Evolutionary conservation across 1,139 yeast species (phyloP), one percentile per base, ranked within the genome.

Genomic region (Saccharomyces hybrid): DNA sequence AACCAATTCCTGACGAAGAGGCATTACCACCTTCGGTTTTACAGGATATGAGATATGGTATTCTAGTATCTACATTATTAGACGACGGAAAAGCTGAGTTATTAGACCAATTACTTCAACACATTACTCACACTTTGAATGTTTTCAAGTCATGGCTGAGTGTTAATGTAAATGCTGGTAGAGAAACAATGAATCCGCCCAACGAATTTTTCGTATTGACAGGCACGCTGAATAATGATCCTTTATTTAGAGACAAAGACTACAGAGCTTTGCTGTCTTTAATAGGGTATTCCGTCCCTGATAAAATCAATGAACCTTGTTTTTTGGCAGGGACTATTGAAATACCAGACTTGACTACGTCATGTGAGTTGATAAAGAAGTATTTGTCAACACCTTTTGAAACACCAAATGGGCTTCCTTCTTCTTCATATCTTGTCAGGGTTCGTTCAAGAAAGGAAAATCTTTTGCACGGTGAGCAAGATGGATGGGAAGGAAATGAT

Each of bases 11-110:
- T 26, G 64, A 63, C 14, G 61, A 62, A 48, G 61, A 64, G 38
- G 57, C 56, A 25, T 49, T 67, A 31, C 62, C 70, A 7, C 55
- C 51, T 1, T 47, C 60, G 4, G 61, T 58, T 5, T 41, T 67
- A 1, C 38, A 52, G 26, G 70, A 67, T 46, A 57, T 62, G 53
- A 62, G 62, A 29, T 57, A 60, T 49, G 73, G 72, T 46, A 64
- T 70, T 23, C 47, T 69, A 3, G 66, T 69, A 1, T 67, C 72
- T 0, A 55, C 71, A 4, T 52, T 70, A 14, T 52, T 69, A 5
- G 73, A 70, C 56, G 68, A 66, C 32, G 66, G 65, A 5, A 65
- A 66, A 46, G 50, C 46, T 8, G 65, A 65, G 7, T 28, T 63
- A 6, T 49, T 69, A 8, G 63, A 60, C 8, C 47, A 48, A 8